These are phyloP conservation scores for Chlamydomonas sphaeroides DNA, from an alignment of 139 green algal genomes.

Conservation along the genomic window DNA sequence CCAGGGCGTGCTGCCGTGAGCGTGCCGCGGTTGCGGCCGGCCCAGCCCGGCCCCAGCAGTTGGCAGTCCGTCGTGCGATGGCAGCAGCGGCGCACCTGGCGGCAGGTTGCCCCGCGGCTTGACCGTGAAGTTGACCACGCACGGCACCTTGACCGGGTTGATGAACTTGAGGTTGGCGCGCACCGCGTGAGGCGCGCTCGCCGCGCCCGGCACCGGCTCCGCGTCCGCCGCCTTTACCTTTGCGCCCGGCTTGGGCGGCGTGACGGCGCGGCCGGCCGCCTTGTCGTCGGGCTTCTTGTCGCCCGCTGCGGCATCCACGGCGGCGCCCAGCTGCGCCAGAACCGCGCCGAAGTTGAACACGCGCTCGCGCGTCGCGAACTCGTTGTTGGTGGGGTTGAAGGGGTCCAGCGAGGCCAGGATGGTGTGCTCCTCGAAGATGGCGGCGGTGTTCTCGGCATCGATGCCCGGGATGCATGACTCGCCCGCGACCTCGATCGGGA, in stretches of 20 bases:
- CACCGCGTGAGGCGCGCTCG: slow-evolving; percentile 36
- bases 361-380: slow-evolving; percentile 69
- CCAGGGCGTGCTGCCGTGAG: no score
- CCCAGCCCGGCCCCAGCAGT: not conserved
- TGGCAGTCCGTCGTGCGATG: not conserved
- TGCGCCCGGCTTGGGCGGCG: not conserved
- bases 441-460: slow-evolving; percentile 63
- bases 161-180: slow-evolving; percentile 81
- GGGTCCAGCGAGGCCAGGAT: slow-evolving; percentile 70
- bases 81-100: slow-evolving; percentile 59
- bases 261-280: not conserved
- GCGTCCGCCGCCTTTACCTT: not conserved
- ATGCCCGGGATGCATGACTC: slow-evolving; percentile 86
- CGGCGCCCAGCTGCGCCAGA: slow-evolving; percentile 63
- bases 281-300: not conserved
- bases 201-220: not conserved
- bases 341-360: slow-evolving; percentile 84
- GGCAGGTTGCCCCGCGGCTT: slow-evolving; percentile 56
- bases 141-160: slow-evolving; percentile 84
- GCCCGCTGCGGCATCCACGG: not conserved
- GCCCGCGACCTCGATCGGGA: slow-evolving; percentile 76
- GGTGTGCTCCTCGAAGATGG: slow-evolving; percentile 89
- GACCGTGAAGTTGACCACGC: slow-evolving; percentile 78
- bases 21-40: no score
- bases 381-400: slow-evolving; percentile 58